Base-by-base conservation (phyloP, 805 yeast genomes). In the Starmerella vaccinii region DNA sequence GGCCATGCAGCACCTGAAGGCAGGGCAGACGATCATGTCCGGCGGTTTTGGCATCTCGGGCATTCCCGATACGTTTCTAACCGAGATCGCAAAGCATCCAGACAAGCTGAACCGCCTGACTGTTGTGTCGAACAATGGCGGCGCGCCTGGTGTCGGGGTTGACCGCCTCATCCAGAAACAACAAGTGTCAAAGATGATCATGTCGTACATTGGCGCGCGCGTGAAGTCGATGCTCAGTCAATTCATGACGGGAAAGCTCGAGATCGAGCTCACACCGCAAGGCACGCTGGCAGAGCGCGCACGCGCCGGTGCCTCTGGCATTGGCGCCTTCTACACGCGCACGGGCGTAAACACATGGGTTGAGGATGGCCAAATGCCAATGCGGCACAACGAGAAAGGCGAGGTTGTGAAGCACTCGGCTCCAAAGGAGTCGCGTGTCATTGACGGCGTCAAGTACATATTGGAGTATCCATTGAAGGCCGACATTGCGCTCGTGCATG, bases 311-410 rank as follows among this genome's bases (percentile, higher is more conserved):
- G 75, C 68, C 9, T 67, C 76, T 2, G 77, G 77, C 9, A 64
- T 72, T 16, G 77, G 77, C 1, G 77, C 77, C 0, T 73, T 71
- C 52, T 74, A 65, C 58, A 69, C 76, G 8, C 70, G 76, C 1
- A 70, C 78, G 0, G 78, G 77, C 16, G 75, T 66, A n/a, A 70
- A 70, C 29, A 74, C 77, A n/a, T 72, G 75, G 74, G 63, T 74
- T 16, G 74, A 74, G 57, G 65, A 71, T 47, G 78, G 78, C 22
- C 68, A 70, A 51, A 59, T 74, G 57, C 77, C 78, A 0, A 61
- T 72, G 9, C 60, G 68, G 47, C 73, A 72, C 59, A 66, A 64
- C 42, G 49, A 47, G 13, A 52, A 62, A 34, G 72, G 75, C 15
- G 60, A 65, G 16, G 73, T 72, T 2, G 57, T 67, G 35, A 63